Base-by-base conservation (phyloP, 169 alveolate genomes). In the Plasmodium gonderi region DNA sequence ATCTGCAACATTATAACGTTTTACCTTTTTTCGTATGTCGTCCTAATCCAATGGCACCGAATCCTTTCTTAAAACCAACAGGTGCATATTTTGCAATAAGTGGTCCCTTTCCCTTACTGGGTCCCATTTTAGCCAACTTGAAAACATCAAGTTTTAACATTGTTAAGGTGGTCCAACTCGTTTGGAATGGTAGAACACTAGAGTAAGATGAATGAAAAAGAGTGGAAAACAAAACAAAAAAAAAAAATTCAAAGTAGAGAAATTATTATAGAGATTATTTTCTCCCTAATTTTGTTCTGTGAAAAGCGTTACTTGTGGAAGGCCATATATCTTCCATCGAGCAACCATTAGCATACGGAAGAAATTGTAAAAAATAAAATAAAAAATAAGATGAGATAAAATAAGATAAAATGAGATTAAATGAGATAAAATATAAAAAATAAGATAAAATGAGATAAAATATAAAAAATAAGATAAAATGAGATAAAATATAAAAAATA, bases 71-170 rank as follows among this genome's bases (percentile, higher is more conserved):
- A 91, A 96, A 96, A 23, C 98, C 98, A 44, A 91, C 92, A 17
- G 98, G 97, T 3, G 98, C 98, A 65, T 51, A 96, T 87, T 96
- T 96, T 14, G 97, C 97, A 4, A 95, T 80, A n/a, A 96, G 95
- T 8, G 97, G 98, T 6, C 98, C 98, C n/a, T 97, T 77, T 44
- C 98, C 98, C 89, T 96, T 95, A 79, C 98, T 95, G 1, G 98
- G 96, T 12, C 98, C 98, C 80, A 85, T 91, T 82, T 91, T 82
- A 20, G 97, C 97, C 79, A 76, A 47, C 51, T 33, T 31, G 92
- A 11, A 60, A 96, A 92, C 11, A 92, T 29, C 81, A 76, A 91
- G 91, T 87, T 42, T 93, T 44, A 87, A 36, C 89, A 87, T 78
- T 77, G 20, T 31, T 17, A 29, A 51, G 64, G 31, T 4, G 64